Evolutionary conservation across 2,329 filamentous ascomycete genomes (phyloP).

Genomic region (Apiospora hydei): DNA sequence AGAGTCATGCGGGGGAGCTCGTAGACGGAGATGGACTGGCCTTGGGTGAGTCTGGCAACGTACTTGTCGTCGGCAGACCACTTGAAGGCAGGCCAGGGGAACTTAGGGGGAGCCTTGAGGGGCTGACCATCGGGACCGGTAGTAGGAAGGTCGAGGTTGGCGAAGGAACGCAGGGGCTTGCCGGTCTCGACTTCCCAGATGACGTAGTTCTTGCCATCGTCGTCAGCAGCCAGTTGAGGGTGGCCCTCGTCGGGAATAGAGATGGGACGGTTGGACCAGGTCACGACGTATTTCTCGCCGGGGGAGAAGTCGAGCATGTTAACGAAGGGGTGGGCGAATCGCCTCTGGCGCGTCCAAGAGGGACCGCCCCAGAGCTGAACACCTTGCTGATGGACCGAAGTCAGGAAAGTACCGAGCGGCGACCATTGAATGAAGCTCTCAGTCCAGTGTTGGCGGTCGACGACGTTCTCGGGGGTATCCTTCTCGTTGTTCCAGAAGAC

Average conservation of each 20-base stretch:
- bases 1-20: constrained; percentile 89
- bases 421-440: constrained; percentile 99
- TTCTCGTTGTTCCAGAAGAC: constrained; percentile 99
- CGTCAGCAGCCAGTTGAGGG: constrained; percentile 83
- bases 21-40: constrained; percentile 89
- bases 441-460: constrained; percentile 96
- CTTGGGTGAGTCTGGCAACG: constrained; percentile 88
- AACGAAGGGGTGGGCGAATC: constrained; percentile 94
- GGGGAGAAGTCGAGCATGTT: constrained; percentile 97
- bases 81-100: constrained; percentile 99
- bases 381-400: constrained; percentile 94
- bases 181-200: constrained; percentile 95
- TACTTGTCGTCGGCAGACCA: constrained; percentile 99
- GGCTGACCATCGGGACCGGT: constrained; percentile 66
- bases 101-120: constrained; percentile 80
- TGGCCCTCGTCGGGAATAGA: constrained; percentile 88
- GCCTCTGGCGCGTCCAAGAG: constrained; percentile 87
- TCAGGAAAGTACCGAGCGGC: constrained; percentile 90
- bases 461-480: constrained; percentile 84
- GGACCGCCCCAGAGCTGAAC: constrained; percentile 96
- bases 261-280: constrained; percentile 95
- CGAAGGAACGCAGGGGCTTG: constrained; percentile 90
- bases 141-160: constrained; percentile 79
- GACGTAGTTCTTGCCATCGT: constrained; percentile 99
- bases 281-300: constrained; percentile 89